Evolutionary conservation across 2,329 filamentous ascomycete genomes (phyloP), one percentile per base, ranked within the genome.

Genomic region (Penicillium sp.): DNA sequence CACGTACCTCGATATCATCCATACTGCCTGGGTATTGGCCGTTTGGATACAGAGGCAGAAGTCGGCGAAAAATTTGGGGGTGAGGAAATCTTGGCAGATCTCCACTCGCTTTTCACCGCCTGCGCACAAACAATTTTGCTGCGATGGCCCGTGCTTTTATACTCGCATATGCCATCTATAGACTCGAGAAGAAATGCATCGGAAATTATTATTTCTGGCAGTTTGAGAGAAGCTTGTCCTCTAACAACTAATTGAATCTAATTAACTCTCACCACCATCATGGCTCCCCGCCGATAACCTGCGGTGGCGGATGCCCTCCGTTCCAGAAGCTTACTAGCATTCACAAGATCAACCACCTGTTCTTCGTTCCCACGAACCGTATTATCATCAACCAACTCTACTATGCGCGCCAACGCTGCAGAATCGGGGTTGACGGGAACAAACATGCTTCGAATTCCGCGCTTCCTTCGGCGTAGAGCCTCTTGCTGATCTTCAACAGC

Each of bases 1-100:
- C 46, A 68, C 68, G 60, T 64, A 73, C 70, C 69, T 73, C 69
- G 54, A 73, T 68, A 56, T 73, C 70, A 64, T 65, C 70, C 70
- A 73, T 73, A 17, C 47, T 62, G 45, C 51, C 43, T 47, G 47
- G 47, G 43, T 49, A 56, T 48, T 56, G 46, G 47, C 37, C 47
- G 42, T 50, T 50, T 53, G 51, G 49, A 51, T 41, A 52, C 51
- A 49, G 50, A 52, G 49, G 52, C 53, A 61, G 60, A 58, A 58
- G 52, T 60, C 61, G 56, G 57, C 61, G 65, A 71, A 72, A 72
- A 72, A 71, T 64, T 68, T 67, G 64, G 65, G 65, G 67, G 61
- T 67, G 62, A 65, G 58, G 64, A 69, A 72, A 69, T 70, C 70
- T 72, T 40, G 36, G 36, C 36, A 70, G 68, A 61, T 64, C 67